Evolutionary conservation across 2,329 filamentous ascomycete species (phyloP).

Genomic region (Apiospora pterosperma): DNA sequence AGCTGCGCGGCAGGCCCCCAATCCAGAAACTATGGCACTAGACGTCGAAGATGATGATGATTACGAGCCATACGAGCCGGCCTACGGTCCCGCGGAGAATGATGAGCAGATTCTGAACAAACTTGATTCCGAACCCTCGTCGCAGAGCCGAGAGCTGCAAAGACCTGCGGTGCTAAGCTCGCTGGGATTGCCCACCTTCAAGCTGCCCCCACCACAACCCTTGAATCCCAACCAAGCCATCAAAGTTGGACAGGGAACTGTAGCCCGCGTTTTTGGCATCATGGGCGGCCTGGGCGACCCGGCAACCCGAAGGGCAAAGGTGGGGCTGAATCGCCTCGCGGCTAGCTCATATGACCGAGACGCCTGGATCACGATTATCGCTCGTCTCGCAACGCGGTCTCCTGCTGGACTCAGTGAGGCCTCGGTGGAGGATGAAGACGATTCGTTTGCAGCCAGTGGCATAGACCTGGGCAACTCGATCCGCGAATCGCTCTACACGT

Average conservation of each 20-base stretch:
- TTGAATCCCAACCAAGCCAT: conserved; percentile 68
- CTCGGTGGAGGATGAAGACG: conserved; percentile 55
- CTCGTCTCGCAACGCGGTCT: conserved; percentile 78
- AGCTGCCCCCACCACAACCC: conserved; percentile 71
- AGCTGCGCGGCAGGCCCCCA: conserved; percentile 44
- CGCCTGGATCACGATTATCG: conserved; percentile 86
- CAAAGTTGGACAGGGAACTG: conserved; percentile 71
- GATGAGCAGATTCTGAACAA: conserved; percentile 76
- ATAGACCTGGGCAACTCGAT: conserved; percentile 61
- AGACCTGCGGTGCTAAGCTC: conserved; percentile 45
- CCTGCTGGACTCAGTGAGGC: conserved; percentile 64
- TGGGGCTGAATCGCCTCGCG: conserved; percentile 79
- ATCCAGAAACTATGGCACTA: conserved; percentile 57
- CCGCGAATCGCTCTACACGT: conserved; percentile 76
- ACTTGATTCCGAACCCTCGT: conserved; percentile 65
- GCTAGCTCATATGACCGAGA: conserved; percentile 82
- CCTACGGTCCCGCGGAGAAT: conserved; percentile 74
- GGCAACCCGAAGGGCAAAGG: conserved; percentile 56
- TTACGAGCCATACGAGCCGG: conserved; percentile 93
- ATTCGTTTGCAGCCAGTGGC: conserved; percentile 22
- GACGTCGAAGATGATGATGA: conserved; percentile 81
- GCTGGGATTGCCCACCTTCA: conserved; percentile 73
- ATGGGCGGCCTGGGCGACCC: conserved; percentile 71
- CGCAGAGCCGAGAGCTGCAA: conserved; percentile 41
- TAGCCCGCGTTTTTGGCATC: conserved; percentile 75